Conservation (phyloP, 352 stramenopile species). For the Elongisporangium prolatum region DNA sequence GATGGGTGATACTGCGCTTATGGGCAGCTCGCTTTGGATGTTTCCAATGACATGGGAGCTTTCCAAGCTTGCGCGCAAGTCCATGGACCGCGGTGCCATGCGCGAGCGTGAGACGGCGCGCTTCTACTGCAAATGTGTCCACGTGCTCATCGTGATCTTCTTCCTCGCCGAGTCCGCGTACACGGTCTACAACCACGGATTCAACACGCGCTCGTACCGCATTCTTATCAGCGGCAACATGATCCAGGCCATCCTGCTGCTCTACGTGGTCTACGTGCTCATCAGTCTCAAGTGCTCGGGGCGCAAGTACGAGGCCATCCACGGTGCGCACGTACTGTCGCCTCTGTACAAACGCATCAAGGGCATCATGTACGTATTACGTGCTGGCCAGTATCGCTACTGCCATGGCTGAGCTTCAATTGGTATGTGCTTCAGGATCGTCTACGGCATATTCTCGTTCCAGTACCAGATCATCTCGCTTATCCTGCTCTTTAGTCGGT, state of each 20-base stretch:
- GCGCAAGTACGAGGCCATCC: slow-evolving; percentile 46
- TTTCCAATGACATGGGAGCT: slow-evolving; percentile 42
- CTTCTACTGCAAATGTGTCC: slow-evolving; percentile 32
- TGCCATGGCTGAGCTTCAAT: slow-evolving; percentile 2
- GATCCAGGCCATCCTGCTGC: slow-evolving; percentile 28
- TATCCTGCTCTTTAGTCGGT: slow-evolving; percentile 32
- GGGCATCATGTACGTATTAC: slow-evolving; percentile 56
- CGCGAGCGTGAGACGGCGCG: slow-evolving; percentile 16
- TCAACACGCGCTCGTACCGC: slow-evolving; percentile 26
- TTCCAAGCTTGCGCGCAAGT: slow-evolving; percentile 28
- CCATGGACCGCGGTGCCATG: slow-evolving; percentile 29
- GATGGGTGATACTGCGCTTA: slow-evolving; percentile 32
- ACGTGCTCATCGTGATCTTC: slow-evolving; percentile 27
- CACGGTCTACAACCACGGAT: slow-evolving; percentile 32
- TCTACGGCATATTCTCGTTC: slow-evolving; percentile 39
- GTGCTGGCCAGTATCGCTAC: too few species aligned
- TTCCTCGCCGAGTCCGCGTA: slow-evolving; percentile 26
- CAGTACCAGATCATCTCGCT: slow-evolving; percentile 44
- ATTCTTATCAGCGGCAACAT: slow-evolving; percentile 43
- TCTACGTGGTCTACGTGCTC: slow-evolving; percentile 36
- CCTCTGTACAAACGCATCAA: slow-evolving; percentile 57
- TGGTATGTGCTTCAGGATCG: slow-evolving; percentile 18
- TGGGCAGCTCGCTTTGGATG: slow-evolving; percentile 44
- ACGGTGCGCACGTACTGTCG: slow-evolving; percentile 35
- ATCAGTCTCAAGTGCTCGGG: slow-evolving; percentile 35